Conservation (phyloP, 2,329 filamentous ascomycete species). For the Colletotrichum sidae region DNA sequence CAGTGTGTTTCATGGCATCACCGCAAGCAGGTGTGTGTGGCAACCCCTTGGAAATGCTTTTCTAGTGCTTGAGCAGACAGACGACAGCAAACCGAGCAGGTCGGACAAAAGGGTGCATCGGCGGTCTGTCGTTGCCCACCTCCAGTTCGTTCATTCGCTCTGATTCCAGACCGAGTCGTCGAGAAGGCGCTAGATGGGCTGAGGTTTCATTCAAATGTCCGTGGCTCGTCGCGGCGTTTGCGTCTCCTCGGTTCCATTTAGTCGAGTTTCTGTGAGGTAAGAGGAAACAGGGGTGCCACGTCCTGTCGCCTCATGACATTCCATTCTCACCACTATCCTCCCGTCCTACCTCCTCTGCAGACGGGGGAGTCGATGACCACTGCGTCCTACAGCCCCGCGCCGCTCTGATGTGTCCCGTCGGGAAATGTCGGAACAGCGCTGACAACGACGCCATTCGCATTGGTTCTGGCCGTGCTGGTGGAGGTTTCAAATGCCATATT, state of each 20-base stretch:
- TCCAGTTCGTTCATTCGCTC: conserved; percentile 11
- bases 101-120: conserved; percentile 15
- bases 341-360: not conserved
- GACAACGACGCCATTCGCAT: conserved; percentile 31
- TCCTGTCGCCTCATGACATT: not conserved
- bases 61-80: not conserved
- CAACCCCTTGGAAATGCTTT: not conserved
- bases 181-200: conserved; percentile 1
- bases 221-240: conserved; percentile 10
- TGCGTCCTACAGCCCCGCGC: conserved; percentile 11
- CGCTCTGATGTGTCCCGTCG: conserved; percentile 30
- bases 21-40: not conserved
- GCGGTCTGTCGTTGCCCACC: conserved; percentile 3
- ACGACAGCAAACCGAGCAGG: conserved; percentile 1
- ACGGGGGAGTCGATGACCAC: conserved; percentile 27
- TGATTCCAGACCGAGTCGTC: conserved; percentile 12
- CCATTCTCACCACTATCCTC: not conserved
- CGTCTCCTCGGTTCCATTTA: conserved; percentile 25
- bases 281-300: conserved; percentile 28
- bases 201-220: conserved; percentile 21
- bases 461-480: conserved; percentile 28
- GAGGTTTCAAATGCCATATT: conserved; percentile 36
- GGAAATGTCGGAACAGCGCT: conserved; percentile 34
- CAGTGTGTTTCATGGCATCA: not conserved
- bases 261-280: conserved; percentile 45